Conservation (phyloP, 2,329 filamentous ascomycete species). For the Epichloe bromicola region DNA sequence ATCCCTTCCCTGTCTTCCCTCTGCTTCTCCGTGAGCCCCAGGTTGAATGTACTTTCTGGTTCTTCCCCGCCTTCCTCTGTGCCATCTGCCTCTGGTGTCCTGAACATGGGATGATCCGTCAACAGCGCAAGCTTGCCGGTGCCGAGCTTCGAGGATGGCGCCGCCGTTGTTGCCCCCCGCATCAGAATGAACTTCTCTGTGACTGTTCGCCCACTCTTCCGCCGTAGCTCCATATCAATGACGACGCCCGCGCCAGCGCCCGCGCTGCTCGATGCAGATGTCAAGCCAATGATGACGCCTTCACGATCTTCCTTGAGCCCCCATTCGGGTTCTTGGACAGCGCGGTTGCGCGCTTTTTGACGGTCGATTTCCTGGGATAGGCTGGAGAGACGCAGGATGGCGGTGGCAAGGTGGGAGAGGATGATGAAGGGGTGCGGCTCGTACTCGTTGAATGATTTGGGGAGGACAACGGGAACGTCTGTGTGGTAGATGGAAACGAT, state of each 20-base stretch:
- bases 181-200: slow-evolving; percentile 49
- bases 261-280: slow-evolving; percentile 21
- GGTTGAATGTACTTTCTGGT: slow-evolving; percentile 66
- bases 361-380: slow-evolving; percentile 61
- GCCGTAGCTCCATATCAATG: slow-evolving; percentile 72
- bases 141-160: slow-evolving; percentile 11
- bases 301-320: slow-evolving; percentile 67
- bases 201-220: slow-evolving; percentile 69
- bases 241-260: slow-evolving; percentile 41
- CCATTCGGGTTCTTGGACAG: slow-evolving; percentile 61
- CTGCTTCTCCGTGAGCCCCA: slow-evolving; percentile 85
- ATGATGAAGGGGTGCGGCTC: slow-evolving; percentile 57
- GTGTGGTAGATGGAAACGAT: slow-evolving; percentile 72
- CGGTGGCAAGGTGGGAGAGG: slow-evolving; percentile 77
- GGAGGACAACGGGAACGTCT: slow-evolving; percentile 53
- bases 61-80: slow-evolving; percentile 34
- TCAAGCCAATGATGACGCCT: slow-evolving; percentile 60
- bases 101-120: slow-evolving; percentile 64
- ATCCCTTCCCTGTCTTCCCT: slow-evolving; percentile 74
- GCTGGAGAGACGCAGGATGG: slow-evolving; percentile 61
- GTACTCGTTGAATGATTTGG: slow-evolving; percentile 35
- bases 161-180: not conserved
- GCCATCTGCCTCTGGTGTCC: slow-evolving; percentile 24
- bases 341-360: slow-evolving; percentile 65
- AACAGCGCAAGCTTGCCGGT: slow-evolving; percentile 43